Percentiles rank a stretch among this genome's conserved stretches.
Conservation (phyloP, 2,329 filamentous ascomycete genomes). For the Neopestalotiopsis sp. region DNA sequence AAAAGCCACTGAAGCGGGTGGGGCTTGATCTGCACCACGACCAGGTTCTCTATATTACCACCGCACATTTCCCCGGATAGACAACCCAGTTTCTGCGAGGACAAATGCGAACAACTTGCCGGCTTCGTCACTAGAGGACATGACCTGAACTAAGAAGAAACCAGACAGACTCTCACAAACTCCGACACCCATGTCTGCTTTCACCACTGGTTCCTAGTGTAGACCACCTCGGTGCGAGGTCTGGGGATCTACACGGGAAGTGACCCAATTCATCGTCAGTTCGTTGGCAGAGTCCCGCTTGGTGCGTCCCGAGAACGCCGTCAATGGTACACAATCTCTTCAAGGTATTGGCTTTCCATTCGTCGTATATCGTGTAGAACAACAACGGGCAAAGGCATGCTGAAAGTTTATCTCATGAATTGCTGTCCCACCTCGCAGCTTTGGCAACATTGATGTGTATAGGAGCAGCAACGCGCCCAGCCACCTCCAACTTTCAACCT, state of each 20-base stretch:
- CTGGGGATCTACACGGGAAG: no score
- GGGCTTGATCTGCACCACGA: slow-evolving; percentile 4
- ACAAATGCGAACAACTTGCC: slow-evolving; percentile 14
- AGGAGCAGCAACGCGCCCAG: neutral
- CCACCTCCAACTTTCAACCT: neutral
- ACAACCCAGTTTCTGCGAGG: slow-evolving; percentile 12
- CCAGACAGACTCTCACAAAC: neutral
- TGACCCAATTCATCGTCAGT: no score
- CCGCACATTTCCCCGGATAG: slow-evolving; percentile 14
- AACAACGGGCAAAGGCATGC: no score
- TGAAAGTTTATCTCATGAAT: no score
- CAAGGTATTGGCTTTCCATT: no score
- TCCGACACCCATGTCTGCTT: slow-evolving; percentile 13
- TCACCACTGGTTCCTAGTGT: neutral
- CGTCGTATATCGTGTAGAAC: no score
- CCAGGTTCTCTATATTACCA: slow-evolving; percentile 7
- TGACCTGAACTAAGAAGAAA: neutral
- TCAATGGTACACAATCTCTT: no score
- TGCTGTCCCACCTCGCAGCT: no score
- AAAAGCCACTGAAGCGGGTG: neutral
- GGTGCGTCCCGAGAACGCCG: no score
- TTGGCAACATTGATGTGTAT: no score
- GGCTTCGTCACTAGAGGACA: neutral
- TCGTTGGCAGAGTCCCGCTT: no score
- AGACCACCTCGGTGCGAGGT: neutral